Conservation (phyloP, 208 protist genomes). For the Naegleria lovaniensis region DNA sequence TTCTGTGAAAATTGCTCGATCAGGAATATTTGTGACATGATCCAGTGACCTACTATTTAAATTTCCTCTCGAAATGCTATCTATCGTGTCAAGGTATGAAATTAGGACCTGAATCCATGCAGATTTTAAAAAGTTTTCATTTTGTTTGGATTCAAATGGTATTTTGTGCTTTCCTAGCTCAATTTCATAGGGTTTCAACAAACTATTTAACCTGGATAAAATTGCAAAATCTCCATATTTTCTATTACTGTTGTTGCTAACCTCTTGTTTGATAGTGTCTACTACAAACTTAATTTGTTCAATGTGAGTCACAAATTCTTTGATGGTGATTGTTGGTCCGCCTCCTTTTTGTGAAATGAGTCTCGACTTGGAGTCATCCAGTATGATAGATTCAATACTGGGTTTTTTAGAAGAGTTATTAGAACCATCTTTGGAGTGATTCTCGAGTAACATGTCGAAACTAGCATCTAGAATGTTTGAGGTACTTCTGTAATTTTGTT, state of each 20-base stretch:
- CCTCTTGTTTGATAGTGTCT: not conserved
- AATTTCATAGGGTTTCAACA: not conserved
- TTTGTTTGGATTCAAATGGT: not conserved
- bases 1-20: not conserved
- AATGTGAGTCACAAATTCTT: not conserved
- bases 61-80: not conserved
- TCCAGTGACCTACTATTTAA: not conserved
- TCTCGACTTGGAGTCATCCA: not conserved
- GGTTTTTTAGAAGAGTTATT: not conserved
- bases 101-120: not conserved
- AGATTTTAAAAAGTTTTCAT: not conserved
- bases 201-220: not conserved
- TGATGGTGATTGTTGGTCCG: not conserved
- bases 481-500: not conserved
- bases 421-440: not conserved
- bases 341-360: not conserved
- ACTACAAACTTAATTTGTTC: not conserved
- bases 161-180: not conserved
- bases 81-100: not conserved
- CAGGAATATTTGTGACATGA: not conserved
- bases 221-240: slow-evolving; percentile 25
- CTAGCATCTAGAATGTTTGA: not conserved
- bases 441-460: not conserved
- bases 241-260: not conserved
- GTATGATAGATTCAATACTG: not conserved